Evolutionary conservation across 805 yeast species (phyloP).

Genomic region (Saccharomycopsis fermentans): DNA sequence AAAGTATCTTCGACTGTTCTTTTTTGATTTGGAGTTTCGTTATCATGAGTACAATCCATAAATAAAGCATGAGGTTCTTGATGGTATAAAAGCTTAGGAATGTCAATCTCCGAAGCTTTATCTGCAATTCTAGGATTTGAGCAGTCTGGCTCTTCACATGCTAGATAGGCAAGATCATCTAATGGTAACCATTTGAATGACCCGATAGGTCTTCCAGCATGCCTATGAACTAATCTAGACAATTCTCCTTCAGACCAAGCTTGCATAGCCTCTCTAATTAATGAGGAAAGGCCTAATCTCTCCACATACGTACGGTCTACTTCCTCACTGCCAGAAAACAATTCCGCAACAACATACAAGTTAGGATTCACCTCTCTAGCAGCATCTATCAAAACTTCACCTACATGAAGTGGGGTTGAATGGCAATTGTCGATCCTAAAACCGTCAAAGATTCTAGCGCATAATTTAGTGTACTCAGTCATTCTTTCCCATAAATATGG

Average conservation of each 20-base stretch:
- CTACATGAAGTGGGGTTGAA: constrained; percentile 93
- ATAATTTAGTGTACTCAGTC: constrained; percentile 60
- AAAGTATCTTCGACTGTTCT: constrained; percentile 90
- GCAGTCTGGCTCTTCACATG: constrained; percentile 21
- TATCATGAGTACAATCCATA: constrained; percentile 98
- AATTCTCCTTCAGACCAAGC: constrained; percentile 84
- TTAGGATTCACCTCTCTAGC: constrained; percentile 82
- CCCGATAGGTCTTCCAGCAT: constrained; percentile 95
- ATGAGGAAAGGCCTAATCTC: constrained; percentile 76
- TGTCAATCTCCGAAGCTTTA: constrained; percentile 50
- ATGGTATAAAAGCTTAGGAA: constrained; percentile 55
- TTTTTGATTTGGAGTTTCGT: constrained; percentile 79
- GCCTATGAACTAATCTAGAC: constrained; percentile 76
- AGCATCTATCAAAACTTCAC: constrained; percentile 74
- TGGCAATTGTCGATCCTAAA: constrained; percentile 93
- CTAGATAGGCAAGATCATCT: constrained; percentile 63
- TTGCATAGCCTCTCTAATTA: constrained; percentile 96
- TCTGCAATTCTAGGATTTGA: constrained; percentile 16
- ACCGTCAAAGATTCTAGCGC: constrained; percentile 74
- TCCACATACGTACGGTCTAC: constrained; percentile 88
- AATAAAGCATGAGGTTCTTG: constrained; percentile 87
- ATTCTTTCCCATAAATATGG: constrained; percentile 86
- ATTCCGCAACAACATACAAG: constrained; percentile 86
- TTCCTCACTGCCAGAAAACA: constrained; percentile 86
- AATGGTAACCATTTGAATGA: constrained; percentile 74